These are phyloP conservation scores for Stromatinia cepivora DNA, from an alignment of 2,329 filamentous ascomycete species.

Conservation along the genomic window DNA sequence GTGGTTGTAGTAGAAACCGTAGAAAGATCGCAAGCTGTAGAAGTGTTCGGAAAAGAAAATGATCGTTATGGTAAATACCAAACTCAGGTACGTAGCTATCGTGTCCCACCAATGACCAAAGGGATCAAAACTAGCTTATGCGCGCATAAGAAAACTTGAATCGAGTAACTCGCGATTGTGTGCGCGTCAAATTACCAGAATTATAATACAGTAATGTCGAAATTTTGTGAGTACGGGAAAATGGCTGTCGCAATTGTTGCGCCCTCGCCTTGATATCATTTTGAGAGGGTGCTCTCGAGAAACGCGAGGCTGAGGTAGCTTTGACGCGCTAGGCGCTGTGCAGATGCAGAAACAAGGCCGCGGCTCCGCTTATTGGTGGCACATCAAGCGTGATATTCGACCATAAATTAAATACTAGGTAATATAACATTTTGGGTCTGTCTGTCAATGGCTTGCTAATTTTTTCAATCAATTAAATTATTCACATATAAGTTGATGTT, in stretches of 20 bases:
- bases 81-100: slow-evolving; percentile 10
- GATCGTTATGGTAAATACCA: neutral
- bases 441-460: no score
- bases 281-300: neutral
- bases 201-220: neutral
- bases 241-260: neutral
- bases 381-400: neutral
- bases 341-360: neutral
- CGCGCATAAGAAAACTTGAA: slow-evolving; percentile 5
- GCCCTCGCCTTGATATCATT: slow-evolving; percentile 4
- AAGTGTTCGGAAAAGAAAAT: neutral
- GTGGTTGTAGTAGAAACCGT: neutral
- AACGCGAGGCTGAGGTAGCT: slow-evolving; percentile 14
- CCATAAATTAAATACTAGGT: no score
- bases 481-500: no score
- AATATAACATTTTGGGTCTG: no score
- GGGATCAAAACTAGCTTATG: neutral
- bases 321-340: slow-evolving; percentile 7
- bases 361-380: neutral
- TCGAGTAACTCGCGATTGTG: neutral
- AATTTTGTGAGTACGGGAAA: neutral
- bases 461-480: no score
- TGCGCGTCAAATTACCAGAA: neutral
- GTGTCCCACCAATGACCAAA: slow-evolving; percentile 19
- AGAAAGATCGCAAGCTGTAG: neutral